These are phyloP conservation scores for Tirmania nivea DNA, from an alignment of 495 filamentous ascomycete genomes.

Conservation along the genomic window DNA sequence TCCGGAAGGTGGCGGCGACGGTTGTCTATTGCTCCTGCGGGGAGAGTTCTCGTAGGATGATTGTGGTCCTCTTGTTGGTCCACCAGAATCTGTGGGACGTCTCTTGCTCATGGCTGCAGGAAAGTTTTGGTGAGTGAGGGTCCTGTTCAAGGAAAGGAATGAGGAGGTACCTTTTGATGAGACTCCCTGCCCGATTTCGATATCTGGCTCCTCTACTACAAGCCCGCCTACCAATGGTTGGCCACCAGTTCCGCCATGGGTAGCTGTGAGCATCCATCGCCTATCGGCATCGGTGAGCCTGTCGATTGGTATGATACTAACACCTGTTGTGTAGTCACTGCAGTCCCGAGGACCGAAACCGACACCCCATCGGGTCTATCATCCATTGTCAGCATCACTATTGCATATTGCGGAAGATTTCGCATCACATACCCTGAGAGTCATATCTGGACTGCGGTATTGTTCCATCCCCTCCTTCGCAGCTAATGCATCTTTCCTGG, in stretches of 20 bases:
- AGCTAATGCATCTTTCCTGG: constrained; percentile 55
- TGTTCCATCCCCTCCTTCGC: constrained; percentile 88
- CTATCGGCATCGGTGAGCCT: constrained; percentile 86
- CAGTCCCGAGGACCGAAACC: constrained; percentile 95
- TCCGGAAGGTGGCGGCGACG: constrained; percentile 10
- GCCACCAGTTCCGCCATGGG: constrained; percentile 82
- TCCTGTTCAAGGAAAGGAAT: not conserved
- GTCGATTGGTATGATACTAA: constrained; percentile 81
- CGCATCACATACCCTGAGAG: constrained; percentile 45
- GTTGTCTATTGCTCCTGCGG: not conserved
- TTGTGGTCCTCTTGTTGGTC: constrained; percentile 15
- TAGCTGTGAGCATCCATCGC: constrained; percentile 91
- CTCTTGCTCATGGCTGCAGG: constrained; percentile 18
- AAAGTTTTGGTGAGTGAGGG: not conserved
- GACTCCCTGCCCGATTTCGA: constrained; percentile 92
- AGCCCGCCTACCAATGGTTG: constrained; percentile 57
- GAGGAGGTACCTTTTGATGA: constrained; percentile 45
- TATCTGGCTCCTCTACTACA: constrained; percentile 90
- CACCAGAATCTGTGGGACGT: constrained; percentile 19
- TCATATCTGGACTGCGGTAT: constrained; percentile 44
- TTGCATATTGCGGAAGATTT: not conserved
- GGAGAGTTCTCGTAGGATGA: constrained; percentile 14
- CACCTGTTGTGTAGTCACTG: constrained; percentile 78
- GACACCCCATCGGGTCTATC: constrained; percentile 84
- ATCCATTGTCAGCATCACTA: constrained; percentile 12